phyloP scores from a whole-genome alignment of 2,329 filamentous ascomycete species.

The Cladorrhinum sp. region DNA sequence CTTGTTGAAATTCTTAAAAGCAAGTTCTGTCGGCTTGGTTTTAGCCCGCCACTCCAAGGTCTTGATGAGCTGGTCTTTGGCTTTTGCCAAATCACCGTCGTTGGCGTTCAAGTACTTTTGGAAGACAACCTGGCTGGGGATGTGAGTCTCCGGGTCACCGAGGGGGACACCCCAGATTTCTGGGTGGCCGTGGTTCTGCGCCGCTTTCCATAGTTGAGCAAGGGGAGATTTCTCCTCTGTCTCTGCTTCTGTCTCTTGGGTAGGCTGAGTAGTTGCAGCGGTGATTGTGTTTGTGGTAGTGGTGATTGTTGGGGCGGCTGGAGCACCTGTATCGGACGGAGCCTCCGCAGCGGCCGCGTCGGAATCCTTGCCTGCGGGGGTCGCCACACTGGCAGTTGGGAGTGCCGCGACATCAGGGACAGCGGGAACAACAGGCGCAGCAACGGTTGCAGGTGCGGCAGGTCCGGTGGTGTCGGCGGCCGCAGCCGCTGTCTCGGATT shows the following conservation, averaged over 20 bases:
- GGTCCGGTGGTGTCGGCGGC: too few relatives aligned
- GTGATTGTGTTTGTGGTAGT: background rate
- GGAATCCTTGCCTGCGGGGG: background rate
- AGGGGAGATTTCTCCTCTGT: slow-evolving; percentile 17
- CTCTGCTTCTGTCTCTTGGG: background rate
- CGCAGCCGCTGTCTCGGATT: background rate
- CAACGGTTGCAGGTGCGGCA: too few relatives aligned
- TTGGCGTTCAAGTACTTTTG: slow-evolving; percentile 96
- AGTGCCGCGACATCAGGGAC: too few relatives aligned
- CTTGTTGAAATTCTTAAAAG: slow-evolving; percentile 62
- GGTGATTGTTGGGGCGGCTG: background rate
- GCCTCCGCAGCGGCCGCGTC: background rate
- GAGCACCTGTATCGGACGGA: background rate
- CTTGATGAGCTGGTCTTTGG: slow-evolving; percentile 72
- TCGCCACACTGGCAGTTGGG: background rate
- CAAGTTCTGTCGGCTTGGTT: slow-evolving; percentile 66
- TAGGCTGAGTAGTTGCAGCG: background rate
- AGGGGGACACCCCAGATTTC: slow-evolving; percentile 89
- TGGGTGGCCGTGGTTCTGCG: slow-evolving; percentile 45
- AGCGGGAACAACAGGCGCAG: too few relatives aligned
- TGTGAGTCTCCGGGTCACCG: slow-evolving; percentile 47
- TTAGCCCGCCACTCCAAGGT: slow-evolving; percentile 82
- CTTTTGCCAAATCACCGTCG: slow-evolving; percentile 67
- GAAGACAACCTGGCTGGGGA: slow-evolving; percentile 78
- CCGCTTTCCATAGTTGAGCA: slow-evolving; percentile 28